Percentiles rank a stretch among this genome's conserved stretches.
Evolutionary conservation across 371 early-diverging fungal species (phyloP).

Genomic region (Gilbertella persicaria): DNA sequence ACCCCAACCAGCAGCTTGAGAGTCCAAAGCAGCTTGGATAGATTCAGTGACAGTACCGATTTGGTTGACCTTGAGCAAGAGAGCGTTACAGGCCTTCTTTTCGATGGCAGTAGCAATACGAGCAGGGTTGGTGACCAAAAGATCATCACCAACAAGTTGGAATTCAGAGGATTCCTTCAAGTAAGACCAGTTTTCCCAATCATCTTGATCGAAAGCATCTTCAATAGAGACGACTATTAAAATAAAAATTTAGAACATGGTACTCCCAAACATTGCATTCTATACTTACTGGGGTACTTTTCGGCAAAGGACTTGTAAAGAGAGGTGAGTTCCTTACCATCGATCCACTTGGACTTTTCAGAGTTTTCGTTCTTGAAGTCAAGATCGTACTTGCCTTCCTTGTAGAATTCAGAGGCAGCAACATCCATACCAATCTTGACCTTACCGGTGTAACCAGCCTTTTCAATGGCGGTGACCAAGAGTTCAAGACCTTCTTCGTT

Average conservation of each 20-base stretch:
- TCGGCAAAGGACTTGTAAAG: constrained; percentile 85
- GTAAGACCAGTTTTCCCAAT: constrained; percentile 93
- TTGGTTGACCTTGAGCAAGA: constrained; percentile 99
- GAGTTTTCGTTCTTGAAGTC: constrained; percentile 96
- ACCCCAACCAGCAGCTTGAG: constrained; percentile 91
- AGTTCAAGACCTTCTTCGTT: constrained; percentile 97
- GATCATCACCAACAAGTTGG: constrained; percentile 99
- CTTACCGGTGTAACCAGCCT: constrained; percentile 95
- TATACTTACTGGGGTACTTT: constrained; percentile 82
- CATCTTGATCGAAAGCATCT: constrained; percentile 99
- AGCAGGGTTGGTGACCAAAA: constrained; percentile 97
- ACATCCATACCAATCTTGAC: constrained; percentile 98
- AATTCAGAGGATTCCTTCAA: constrained; percentile 68
- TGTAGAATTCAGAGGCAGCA: constrained; percentile 98
- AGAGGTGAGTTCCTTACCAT: constrained; percentile 83
- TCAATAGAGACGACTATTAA: constrained; percentile 89
- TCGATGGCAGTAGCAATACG: constrained; percentile 92
- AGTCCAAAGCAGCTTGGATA: constrained; percentile 78
- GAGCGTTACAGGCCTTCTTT: constrained; percentile 94
- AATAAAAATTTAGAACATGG: constrained; percentile 1
- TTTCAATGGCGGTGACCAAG: constrained; percentile 86
- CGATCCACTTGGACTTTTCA: constrained; percentile 73
- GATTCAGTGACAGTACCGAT: constrained; percentile 98
- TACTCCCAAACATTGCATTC: background rate
- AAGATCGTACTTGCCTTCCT: constrained; percentile 95